A percentile compares a stretch with the other conserved stretches of the same genome.
Evolutionary conservation across 2,329 filamentous ascomycete genomes (phyloP).

Genomic region (Teratosphaeria destructans): DNA sequence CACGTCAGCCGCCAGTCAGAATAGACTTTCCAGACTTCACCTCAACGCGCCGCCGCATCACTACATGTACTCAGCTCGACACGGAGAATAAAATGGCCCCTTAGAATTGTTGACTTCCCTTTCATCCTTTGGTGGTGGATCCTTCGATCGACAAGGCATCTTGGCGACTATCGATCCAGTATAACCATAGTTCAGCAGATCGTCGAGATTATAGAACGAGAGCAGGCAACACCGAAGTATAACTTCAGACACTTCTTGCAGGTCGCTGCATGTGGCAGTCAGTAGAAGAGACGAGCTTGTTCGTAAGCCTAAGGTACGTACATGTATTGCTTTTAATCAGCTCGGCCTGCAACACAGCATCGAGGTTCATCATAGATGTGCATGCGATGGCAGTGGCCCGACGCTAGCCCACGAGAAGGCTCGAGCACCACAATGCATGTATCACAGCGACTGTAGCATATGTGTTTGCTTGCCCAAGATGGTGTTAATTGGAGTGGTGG

Average conservation of each 20-base stretch:
- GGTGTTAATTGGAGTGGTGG: too few relatives aligned
- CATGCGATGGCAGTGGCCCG: background rate
- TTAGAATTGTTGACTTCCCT: background rate
- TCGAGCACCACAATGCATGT: background rate
- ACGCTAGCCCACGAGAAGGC: background rate
- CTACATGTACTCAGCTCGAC: background rate
- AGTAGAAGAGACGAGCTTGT: background rate
- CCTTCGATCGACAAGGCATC: background rate
- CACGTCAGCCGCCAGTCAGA: background rate
- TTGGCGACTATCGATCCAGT: background rate
- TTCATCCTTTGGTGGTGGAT: background rate
- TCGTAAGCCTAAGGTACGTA: background rate
- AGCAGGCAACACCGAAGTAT: too few relatives aligned
- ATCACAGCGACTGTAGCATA: too few relatives aligned
- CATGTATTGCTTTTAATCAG: background rate
- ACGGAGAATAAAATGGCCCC: background rate
- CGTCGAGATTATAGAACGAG: too few relatives aligned
- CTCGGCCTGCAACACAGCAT: background rate
- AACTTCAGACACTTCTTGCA: too few relatives aligned
- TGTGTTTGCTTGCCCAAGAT: too few relatives aligned
- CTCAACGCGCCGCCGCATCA: background rate
- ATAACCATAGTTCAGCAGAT: too few relatives aligned
- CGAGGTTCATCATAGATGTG: background rate
- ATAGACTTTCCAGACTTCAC: background rate
- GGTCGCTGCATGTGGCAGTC: too few relatives aligned